Conservation (phyloP, 2,329 filamentous ascomycete genomes). For the Clonostachys sp. region DNA sequence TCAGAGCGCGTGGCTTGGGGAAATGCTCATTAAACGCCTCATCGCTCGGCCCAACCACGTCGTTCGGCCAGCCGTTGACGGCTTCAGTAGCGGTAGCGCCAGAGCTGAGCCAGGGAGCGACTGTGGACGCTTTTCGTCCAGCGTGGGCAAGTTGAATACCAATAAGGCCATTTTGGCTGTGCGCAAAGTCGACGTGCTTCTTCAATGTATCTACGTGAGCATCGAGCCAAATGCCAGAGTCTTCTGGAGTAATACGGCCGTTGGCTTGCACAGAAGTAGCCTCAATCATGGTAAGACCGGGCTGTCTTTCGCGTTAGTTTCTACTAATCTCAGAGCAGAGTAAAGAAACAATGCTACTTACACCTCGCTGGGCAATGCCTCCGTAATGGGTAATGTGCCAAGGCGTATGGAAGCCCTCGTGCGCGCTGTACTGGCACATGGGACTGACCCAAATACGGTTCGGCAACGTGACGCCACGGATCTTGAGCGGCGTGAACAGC, state of each 20-base stretch:
- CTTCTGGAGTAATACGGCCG: conserved; percentile 69
- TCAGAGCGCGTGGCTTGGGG: conserved; percentile 60
- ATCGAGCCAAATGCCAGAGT: conserved; percentile 66
- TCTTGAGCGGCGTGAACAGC: conserved; percentile 39
- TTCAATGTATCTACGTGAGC: conserved; percentile 58
- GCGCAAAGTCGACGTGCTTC: conserved; percentile 54
- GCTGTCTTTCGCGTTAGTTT: conserved; percentile 7
- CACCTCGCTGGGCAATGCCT: conserved; percentile 65
- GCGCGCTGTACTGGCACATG: conserved; percentile 40
- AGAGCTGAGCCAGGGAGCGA: conserved; percentile 61
- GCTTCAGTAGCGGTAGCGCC: conserved; percentile 42
- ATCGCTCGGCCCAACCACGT: conserved; percentile 39
- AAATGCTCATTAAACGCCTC: conserved; percentile 54
- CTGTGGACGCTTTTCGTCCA: conserved; percentile 55
- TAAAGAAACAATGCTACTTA: conserved; percentile 6
- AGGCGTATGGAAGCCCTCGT: conserved; percentile 56
- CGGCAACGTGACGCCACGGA: conserved; percentile 35
- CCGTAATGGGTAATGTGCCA: conserved; percentile 74
- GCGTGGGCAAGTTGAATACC: conserved; percentile 74
- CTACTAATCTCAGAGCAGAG: conserved; percentile 9
- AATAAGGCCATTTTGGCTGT: conserved; percentile 54
- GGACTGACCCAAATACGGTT: conserved; percentile 42
- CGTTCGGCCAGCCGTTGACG: conserved; percentile 45
- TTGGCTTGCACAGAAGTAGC: conserved; percentile 63
- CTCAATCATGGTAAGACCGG: conserved; percentile 64